Percentiles rank a stretch among this genome's conserved stretches.
These are phyloP conservation scores for Populus euphratica DNA, from an alignment of 345 rosid genomes.

Conservation along the genomic window DNA sequence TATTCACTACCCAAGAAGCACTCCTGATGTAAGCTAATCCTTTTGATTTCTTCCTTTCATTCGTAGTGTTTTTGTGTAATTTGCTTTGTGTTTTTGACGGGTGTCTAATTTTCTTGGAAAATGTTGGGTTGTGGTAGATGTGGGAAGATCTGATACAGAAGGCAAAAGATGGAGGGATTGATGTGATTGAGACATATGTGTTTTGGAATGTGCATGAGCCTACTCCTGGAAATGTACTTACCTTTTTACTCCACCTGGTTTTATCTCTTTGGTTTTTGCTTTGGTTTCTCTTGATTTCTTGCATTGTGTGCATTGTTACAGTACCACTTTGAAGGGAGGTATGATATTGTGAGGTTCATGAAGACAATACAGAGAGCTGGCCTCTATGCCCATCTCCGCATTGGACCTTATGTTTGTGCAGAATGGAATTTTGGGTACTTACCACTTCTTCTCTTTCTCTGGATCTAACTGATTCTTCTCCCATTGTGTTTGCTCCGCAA, in stretches of 20 bases:
- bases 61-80: not conserved
- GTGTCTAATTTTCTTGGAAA: conserved; percentile 8
- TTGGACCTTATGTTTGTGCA: conserved; percentile 98
- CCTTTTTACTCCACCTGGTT: not conserved
- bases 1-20: conserved; percentile 90
- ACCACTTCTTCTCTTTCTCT: conserved; percentile 15
- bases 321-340: conserved; percentile 91
- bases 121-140: conserved; percentile 50
- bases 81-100: not conserved
- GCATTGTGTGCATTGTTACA: conserved; percentile 22
- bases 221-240: conserved; percentile 77
- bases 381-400: conserved; percentile 90
- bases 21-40: conserved; percentile 57
- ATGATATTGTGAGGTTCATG: conserved; percentile 89
- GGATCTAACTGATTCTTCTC: conserved; percentile 21
- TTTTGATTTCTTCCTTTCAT: not conserved
- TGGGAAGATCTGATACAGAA: conserved; percentile 98
- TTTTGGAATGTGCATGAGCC: conserved; percentile 99
- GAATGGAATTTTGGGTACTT: conserved; percentile 99
- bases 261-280: not conserved
- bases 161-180: conserved; percentile 94
- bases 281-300: not conserved
- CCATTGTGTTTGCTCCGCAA: not conserved
- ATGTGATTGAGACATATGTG: conserved; percentile 94
- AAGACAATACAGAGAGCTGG: conserved; percentile 81